Evolutionary conservation across 768 basidiomycete species (phyloP).

Genomic region (Termitomyces sp.): DNA sequence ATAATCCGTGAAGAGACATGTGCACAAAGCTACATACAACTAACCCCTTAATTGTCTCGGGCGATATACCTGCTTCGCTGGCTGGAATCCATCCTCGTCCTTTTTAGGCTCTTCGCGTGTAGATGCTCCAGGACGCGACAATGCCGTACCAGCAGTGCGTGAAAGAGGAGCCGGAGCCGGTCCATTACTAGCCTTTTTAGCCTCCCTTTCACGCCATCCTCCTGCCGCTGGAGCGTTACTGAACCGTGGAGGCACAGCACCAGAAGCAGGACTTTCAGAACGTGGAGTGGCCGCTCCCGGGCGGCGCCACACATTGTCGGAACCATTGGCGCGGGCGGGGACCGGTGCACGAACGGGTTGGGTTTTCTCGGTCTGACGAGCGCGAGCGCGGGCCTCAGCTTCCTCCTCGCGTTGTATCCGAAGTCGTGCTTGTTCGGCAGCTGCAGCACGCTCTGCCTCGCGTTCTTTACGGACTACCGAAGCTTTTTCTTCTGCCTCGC

Average conservation of each 20-base stretch:
- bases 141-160: constrained; percentile 15
- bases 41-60: constrained; percentile 22
- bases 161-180: constrained; percentile 12
- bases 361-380: constrained; percentile 35
- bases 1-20: constrained; percentile 1
- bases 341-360: constrained; percentile 22
- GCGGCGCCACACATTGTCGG: constrained; percentile 26
- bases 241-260: constrained; percentile 33
- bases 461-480: constrained; percentile 46
- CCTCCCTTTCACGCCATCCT: constrained; percentile 23
- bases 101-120: constrained; percentile 38
- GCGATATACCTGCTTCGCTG: constrained; percentile 32
- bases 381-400: constrained; percentile 41
- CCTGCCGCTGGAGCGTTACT: constrained; percentile 21
- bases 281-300: constrained; percentile 29
- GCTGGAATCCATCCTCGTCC: constrained; percentile 72
- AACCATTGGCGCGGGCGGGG: constrained; percentile 21
- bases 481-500: constrained; percentile 55
- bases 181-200: constrained; percentile 9
- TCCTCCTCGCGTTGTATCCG: constrained; percentile 68
- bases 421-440: constrained; percentile 47
- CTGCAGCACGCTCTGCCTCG: constrained; percentile 44
- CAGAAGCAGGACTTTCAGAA: constrained; percentile 45
- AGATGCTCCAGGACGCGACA: constrained; percentile 31
- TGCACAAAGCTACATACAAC: neutral